phyloP scores from a whole-genome alignment of 768 basidiomycete genomes.

The Psilocybe azurescens region DNA sequence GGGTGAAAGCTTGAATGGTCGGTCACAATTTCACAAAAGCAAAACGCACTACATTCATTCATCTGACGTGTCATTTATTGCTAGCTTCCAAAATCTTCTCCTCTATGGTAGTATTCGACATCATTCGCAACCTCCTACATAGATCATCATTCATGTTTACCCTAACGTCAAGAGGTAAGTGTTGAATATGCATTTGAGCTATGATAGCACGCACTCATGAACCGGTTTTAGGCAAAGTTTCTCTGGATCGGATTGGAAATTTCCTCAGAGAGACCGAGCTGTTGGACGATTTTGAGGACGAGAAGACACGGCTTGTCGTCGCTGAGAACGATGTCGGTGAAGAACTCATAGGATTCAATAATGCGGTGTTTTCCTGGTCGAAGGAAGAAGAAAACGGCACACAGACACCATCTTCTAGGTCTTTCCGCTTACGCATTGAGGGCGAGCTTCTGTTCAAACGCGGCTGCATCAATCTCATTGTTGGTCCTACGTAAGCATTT shows the following conservation, averaged over 20 bases:
- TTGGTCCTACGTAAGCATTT: constrained; percentile 52
- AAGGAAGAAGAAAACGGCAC: constrained; percentile 33
- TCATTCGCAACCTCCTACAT: constrained; percentile 57
- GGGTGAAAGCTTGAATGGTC: constrained; percentile 29
- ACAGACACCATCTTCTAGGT: constrained; percentile 42
- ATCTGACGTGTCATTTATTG: constrained; percentile 31
- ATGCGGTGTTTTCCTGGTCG: constrained; percentile 62
- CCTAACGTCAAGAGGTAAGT: constrained; percentile 19
- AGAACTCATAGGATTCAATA: constrained; percentile 43
- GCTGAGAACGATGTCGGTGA: neutral
- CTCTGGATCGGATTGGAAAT: constrained; percentile 57
- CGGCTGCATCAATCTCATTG: constrained; percentile 56
- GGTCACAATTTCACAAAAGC: neutral
- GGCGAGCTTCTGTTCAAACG: constrained; percentile 60
- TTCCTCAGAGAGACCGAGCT: constrained; percentile 54
- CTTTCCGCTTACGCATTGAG: constrained; percentile 54
- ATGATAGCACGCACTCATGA: neutral
- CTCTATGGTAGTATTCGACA: constrained; percentile 46
- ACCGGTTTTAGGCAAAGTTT: constrained; percentile 55
- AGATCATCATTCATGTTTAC: constrained; percentile 33
- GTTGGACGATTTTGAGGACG: constrained; percentile 39
- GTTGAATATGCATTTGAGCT: neutral
- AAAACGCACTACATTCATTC: constrained; percentile 22
- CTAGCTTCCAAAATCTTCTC: constrained; percentile 53
- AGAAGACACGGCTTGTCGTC: neutral